These are phyloP conservation scores for Eimeria tenella DNA, from an alignment of 169 alveolate genomes.

Conservation along the genomic window DNA sequence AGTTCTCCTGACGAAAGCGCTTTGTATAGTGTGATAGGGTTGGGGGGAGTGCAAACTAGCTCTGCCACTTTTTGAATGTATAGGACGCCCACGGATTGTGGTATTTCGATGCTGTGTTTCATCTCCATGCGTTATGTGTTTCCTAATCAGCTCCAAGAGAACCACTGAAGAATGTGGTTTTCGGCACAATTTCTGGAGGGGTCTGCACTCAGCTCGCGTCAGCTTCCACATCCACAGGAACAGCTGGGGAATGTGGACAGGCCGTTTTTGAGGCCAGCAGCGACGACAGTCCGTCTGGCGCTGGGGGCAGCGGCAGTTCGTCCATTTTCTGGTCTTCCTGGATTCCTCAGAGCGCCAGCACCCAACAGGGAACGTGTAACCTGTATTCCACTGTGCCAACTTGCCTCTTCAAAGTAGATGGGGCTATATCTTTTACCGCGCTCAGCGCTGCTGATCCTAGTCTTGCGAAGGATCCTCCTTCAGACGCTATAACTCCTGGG, in stretches of 20 bases:
- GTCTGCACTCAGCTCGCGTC: constrained; percentile 53
- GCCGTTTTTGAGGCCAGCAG: constrained; percentile 66
- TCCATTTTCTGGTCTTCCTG: constrained; percentile 73
- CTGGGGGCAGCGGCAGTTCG: constrained; percentile 52
- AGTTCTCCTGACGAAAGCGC: no score
- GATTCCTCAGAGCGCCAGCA: constrained; percentile 4
- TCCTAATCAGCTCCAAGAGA: constrained; percentile 71
- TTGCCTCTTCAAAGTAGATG: constrained; percentile 36
- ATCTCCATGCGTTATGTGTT: no score
- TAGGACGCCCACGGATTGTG: no score
- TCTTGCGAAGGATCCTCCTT: constrained; percentile 69
- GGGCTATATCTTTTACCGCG: constrained; percentile 68
- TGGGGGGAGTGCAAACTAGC: no score
- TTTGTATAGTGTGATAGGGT: no score
- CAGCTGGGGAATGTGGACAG: constrained; percentile 76
- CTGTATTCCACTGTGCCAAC: constrained; percentile 50
- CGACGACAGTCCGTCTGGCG: constrained; percentile 55
- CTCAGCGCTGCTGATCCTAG: constrained; percentile 76
- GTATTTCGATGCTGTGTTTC: no score
- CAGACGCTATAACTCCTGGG: constrained; percentile 36
- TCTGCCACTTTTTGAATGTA: no score
- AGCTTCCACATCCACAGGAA: neutral
- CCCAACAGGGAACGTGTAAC: constrained; percentile 53
- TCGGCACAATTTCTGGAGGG: constrained; percentile 42
- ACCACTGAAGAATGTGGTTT: constrained; percentile 63